A percentile compares a stretch with the other conserved stretches of the same genome.
Evolutionary conservation across 345 rosid genomes (phyloP).

Genomic region (Microthlaspi erraticum): DNA sequence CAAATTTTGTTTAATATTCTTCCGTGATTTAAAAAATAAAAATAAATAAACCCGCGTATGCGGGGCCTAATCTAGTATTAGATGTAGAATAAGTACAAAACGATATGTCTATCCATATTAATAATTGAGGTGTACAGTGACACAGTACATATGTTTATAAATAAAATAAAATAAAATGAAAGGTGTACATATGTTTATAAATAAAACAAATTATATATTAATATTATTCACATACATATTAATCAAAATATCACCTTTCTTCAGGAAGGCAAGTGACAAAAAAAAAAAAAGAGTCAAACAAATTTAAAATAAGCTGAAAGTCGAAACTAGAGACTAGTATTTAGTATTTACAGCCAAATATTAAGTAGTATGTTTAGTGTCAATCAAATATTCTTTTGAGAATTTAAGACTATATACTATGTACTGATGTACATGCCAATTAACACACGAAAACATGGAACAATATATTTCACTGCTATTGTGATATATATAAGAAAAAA

Average conservation of each 20-base stretch:
- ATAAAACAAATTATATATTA: no score
- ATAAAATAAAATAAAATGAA: no score
- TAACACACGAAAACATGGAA: conserved; percentile 18
- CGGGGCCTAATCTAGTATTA: no score
- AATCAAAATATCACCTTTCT: conserved; percentile 7
- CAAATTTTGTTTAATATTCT: no score
- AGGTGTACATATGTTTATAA: no score
- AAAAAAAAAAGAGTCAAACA: background rate
- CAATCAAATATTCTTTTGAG: background rate
- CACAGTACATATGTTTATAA: no score
- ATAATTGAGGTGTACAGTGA: conserved; percentile 34
- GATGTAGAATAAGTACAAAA: conserved; percentile 37
- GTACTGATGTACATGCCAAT: conserved; percentile 10
- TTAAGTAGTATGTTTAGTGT: background rate
- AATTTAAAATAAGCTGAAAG: no score
- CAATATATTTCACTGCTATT: background rate
- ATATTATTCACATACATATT: background rate
- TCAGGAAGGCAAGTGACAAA: background rate
- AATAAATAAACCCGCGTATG: no score
- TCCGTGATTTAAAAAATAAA: no score
- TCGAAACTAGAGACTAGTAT: no score
- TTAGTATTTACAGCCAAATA: no score
- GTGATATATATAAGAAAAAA: conserved; percentile 3
- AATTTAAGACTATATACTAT: background rate
- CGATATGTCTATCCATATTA: conserved; percentile 18